A percentile compares a stretch with the other conserved stretches of the same genome.
phyloP scores from a whole-genome alignment of 331 rosid genomes.

The Stylosanthes scabra region DNA sequence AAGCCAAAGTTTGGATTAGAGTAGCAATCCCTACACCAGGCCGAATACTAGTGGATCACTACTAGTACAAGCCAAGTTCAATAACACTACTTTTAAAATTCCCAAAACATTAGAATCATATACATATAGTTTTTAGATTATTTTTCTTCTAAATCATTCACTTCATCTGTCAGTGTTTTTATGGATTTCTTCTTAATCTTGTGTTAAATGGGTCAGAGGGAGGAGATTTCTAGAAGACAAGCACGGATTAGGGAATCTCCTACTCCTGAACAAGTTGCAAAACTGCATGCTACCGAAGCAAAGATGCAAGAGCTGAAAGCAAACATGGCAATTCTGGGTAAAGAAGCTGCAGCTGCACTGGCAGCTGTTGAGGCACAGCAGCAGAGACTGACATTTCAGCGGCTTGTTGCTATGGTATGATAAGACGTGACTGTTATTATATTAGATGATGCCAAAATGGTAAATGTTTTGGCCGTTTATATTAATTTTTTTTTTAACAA shows the following conservation, averaged over 20 bases:
- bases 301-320: constrained; percentile 89
- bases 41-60: not conserved
- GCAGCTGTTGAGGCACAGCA: constrained; percentile 97
- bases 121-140: not conserved
- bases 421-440: constrained; percentile 24
- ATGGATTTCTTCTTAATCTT: constrained; percentile 28
- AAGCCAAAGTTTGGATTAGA: constrained; percentile 33
- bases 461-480: constrained; percentile 34
- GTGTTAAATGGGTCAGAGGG: constrained; percentile 56
- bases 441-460: constrained; percentile 28
- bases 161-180: constrained; percentile 29
- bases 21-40: constrained; percentile 20
- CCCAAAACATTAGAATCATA: not conserved
- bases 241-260: constrained; percentile 78
- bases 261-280: constrained; percentile 81
- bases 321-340: constrained; percentile 92
- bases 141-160: constrained; percentile 18
- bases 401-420: constrained; percentile 96
- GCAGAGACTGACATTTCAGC: constrained; percentile 95
- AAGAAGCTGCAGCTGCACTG: constrained; percentile 92
- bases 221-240: constrained; percentile 79
- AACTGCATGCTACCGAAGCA: constrained; percentile 91
- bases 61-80: not conserved
- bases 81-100: not conserved
- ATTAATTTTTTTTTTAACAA: constrained; percentile 20